phyloP scores from a whole-genome alignment of 495 filamentous ascomycete species.

The Daldinia caldariorum region DNA sequence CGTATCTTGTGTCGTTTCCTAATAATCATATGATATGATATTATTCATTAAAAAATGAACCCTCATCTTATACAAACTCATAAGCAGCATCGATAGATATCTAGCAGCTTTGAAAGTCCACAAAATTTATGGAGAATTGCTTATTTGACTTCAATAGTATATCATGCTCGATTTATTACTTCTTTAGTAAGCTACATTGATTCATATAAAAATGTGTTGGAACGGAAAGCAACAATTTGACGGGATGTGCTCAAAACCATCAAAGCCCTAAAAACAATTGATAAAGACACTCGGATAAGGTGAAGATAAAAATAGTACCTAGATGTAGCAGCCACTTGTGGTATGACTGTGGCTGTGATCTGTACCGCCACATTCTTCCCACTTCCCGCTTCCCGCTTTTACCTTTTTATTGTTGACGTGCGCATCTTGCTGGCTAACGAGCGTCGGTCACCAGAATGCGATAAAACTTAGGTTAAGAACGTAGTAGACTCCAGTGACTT shows the following conservation, averaged over 20 bases:
- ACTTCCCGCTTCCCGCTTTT: constrained; percentile 35
- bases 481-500: background rate
- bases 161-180: no score
- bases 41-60: background rate
- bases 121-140: no score
- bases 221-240: no score
- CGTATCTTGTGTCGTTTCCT: background rate
- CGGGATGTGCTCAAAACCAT: no score
- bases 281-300: no score
- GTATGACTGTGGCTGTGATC: background rate
- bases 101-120: no score
- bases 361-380: constrained; percentile 36
- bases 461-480: constrained; percentile 13
- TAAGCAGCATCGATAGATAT: background rate
- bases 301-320: background rate
- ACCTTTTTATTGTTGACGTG: constrained; percentile 42
- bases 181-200: no score
- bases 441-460: constrained; percentile 11
- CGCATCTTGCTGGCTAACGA: constrained; percentile 48
- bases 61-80: background rate
- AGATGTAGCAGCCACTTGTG: background rate
- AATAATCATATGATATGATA: background rate
- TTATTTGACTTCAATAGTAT: no score
- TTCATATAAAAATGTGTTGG: no score
- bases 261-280: no score